These are phyloP conservation scores for Lathyrus tuberosus DNA, from an alignment of 306 rosid species.

Conservation along the genomic window DNA sequence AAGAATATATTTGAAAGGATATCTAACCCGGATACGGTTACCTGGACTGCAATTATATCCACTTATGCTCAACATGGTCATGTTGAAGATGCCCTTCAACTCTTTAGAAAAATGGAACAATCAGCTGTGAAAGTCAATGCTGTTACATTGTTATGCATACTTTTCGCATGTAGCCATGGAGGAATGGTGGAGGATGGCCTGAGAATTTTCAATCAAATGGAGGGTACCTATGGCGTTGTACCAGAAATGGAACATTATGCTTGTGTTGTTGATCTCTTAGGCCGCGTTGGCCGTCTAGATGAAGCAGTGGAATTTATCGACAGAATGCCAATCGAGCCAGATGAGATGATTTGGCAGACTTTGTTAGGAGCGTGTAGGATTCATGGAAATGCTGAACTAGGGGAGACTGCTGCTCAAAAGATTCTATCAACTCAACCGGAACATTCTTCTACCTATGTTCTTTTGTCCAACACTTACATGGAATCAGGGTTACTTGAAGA, in stretches of 20 bases:
- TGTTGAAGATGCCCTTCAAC: conserved; percentile 60
- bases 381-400: conserved; percentile 65
- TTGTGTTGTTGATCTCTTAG: conserved; percentile 72
- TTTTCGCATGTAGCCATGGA: conserved; percentile 81
- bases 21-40: conserved; percentile 63
- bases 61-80: conserved; percentile 74
- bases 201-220: conserved; percentile 54
- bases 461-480: conserved; percentile 65
- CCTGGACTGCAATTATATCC: conserved; percentile 80
- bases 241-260: conserved; percentile 79
- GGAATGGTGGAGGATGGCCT: conserved; percentile 78
- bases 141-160: conserved; percentile 66
- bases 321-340: conserved; percentile 61
- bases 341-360: conserved; percentile 77
- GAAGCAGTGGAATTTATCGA: conserved; percentile 65
- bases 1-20: conserved; percentile 53
- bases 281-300: conserved; percentile 61
- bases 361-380: conserved; percentile 80
- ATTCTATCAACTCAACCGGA: conserved; percentile 60
- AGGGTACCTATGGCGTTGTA: conserved; percentile 50
- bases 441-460: conserved; percentile 65
- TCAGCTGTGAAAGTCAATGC: conserved; percentile 50
- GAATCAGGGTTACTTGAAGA: conserved; percentile 56
- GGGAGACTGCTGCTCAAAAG: conserved; percentile 67
- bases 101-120: conserved; percentile 63